Base-by-base conservation (phyloP, 345 rosid species). In the Balakata baccata region DNA sequence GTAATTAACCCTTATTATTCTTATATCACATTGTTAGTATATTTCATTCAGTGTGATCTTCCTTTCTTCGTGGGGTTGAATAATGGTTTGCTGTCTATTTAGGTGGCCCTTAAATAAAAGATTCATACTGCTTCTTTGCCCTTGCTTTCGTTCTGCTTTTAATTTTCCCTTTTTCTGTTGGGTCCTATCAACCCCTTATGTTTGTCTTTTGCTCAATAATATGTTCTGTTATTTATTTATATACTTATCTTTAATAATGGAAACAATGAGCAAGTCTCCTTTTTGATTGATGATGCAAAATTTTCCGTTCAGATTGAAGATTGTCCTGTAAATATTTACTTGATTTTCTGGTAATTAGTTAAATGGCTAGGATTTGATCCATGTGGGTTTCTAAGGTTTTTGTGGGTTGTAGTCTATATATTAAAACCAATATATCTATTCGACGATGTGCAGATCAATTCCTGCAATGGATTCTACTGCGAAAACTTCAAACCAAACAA, bases 381-480 rank as follows among this genome's bases (percentile, higher is more conserved):
- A 29, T 29, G 34, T 2, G 34, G 34, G 34, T 29, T 29, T 1
- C 1, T 29, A 29, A 29, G 34, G 2, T 29, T 29, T 29, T 29
- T 29, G 34, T 29, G 34, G 34, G 34, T 29, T 29, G 34, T 29
- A 29, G 34, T 29, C 34, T 6, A 41, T 75, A 50, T 25, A 70
- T 56, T 53, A 20, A 61, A 43, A 25, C 22, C 29, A 43, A 43
- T 6, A 8, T 41, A 6, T 16, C 16, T 17, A 46, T 51, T 22
- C 54, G 22, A 51, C 50, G 39, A 7, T 20, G 9, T 62, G 56
- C 75, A 79, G 87, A 84, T 84, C 20, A 54, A 81, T 52, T 70
- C 81, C 68, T 84, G 87, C 70, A 84, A 84, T 56, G 87, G 82
- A n/a, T 84, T 74, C 75, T 84, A 84, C 79, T 84, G 87, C 34